Base-by-base conservation (phyloP, 352 stramenopile species). In the Globisporangium perplexum region DNA sequence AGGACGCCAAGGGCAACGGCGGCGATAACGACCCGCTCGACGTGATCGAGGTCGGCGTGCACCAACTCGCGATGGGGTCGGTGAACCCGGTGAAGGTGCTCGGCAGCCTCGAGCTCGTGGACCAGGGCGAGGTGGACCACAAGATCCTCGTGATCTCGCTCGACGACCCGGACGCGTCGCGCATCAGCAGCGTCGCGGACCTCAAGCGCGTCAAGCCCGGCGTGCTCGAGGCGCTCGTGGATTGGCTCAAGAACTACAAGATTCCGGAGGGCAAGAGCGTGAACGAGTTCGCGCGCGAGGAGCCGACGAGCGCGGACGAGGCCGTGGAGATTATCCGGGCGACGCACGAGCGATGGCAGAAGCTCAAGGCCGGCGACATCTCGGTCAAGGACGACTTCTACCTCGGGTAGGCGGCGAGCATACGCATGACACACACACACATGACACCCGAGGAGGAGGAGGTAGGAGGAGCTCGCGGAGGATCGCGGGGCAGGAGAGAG, bases 171-270 rank as follows among this genome's bases (percentile, higher is more conserved):
- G 74, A 98, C 57, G 79, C 89, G 0, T 57, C 64, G 47, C 68
- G 65, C 33, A 97, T 99, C 50, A 77, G 95, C 59, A 85, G 48
- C 18, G 72, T 98, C 36, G 72, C 78, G 18, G 95, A 98, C 74
- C 72, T 99, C 28, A 83, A 98, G 63, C 65, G 65, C 35, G 63
- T 96, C 45, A 97, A 97, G 63, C 96, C 96, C 3, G 93, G 94
- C 36, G 83, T 92, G 20, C 63, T 98, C 22, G 88, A 89, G 22
- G 66, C 72, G 8, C 66, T 99, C 14, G 69, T 95, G 10, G 88
- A 99, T 66, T 99, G 97, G 97, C 76, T 99, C 36, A 98, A 97
- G 59, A 95, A 95, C 50, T 99, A 99, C 83, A 99, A 99, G 76
- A 98, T 97, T n/a, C 90, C 89, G 0, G 96, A 99, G 59, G 97